Conservation (phyloP, 352 stramenopile species). For the Phytopythium litorale region DNA sequence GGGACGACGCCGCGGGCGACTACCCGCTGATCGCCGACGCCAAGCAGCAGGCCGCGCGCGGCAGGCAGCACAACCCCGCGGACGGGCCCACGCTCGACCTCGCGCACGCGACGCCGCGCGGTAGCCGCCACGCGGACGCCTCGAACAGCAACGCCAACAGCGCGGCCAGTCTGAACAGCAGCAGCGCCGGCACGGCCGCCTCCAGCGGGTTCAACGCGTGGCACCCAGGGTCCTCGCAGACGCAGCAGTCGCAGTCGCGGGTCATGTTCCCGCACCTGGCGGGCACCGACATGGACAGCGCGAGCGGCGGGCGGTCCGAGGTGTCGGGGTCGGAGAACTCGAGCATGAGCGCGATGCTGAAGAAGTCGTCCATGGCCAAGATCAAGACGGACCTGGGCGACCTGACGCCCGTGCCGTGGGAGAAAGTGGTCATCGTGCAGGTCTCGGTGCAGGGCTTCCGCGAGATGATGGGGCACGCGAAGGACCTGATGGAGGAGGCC, state of each 20-base stretch:
- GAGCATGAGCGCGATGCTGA: conserved; percentile 18
- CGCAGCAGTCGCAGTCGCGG: conserved; percentile 10
- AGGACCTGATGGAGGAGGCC: conserved; percentile 85
- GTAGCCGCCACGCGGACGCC: conserved; percentile 1
- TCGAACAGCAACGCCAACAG: conserved; percentile 8
- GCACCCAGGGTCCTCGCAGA: background rate
- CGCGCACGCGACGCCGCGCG: background rate
- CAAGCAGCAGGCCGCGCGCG: conserved; percentile 16
- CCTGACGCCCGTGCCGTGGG: conserved; percentile 65
- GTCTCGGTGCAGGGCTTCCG: conserved; percentile 82
- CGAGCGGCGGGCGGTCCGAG: conserved; percentile 11
- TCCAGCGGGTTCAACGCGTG: conserved; percentile 8
- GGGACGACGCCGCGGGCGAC: conserved; percentile 1
- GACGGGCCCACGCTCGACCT: conserved; percentile 13
- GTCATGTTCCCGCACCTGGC: conserved; percentile 15
- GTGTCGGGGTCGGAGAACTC: conserved; percentile 32
- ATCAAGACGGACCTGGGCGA: conserved; percentile 83
- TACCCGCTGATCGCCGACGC: conserved; percentile 18
- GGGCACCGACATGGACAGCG: conserved; percentile 18
- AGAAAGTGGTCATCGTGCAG: conserved; percentile 83
- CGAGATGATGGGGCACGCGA: conserved; percentile 66
- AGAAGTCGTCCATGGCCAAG: conserved; percentile 54
- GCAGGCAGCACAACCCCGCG: conserved; percentile 4
- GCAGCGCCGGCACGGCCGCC: conserved; percentile 2
- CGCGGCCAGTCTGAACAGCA: conserved; percentile 11